Base-by-base conservation (phyloP, 129 eudicot species). In the Daucus carota region DNA sequence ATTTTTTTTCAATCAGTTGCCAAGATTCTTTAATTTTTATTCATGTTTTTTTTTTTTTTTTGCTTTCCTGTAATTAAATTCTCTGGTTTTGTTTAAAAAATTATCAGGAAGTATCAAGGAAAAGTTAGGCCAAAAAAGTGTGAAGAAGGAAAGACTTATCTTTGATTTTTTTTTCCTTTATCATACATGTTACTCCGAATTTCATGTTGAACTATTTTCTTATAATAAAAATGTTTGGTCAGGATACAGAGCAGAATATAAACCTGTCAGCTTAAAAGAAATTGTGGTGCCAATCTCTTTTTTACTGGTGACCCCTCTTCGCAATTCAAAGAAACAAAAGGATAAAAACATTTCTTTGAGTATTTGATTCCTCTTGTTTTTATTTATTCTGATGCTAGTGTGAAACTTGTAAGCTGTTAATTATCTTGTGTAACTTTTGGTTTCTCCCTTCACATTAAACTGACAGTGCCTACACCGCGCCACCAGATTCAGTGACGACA, bases 191-290 rank as follows among this genome's bases (percentile, higher is more conserved):
- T 68, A 24, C 8, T 6, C 73, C 59, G 8, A 7, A 22, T 46
- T 42, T 36, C 70, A 40, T 15, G 63, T 26, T 8, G 44, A 28
- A n/a, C n/a, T n/a, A n/a, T n/a, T n/a, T n/a, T n/a, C n/a, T n/a
- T n/a, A n/a, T n/a, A n/a, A n/a, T n/a, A n/a, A n/a, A n/a, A 16
- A 40, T 76, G 22, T 76, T 43, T 75, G 42, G 26, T 65, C 74
- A 88, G 92, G 82, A 52, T 80, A 83, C 69, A 40, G 93, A 86
- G 72, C 83, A 87, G 75, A 79, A 85, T 84, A 96, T 83, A 73
- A 89, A 83, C 76, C 86, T 91, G 85, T 88, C 96, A 88, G 96
- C 98, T 90, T 92, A 87, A 89, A 88, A 88, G 98, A 87, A 88
- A 87, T 88, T 90, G 92, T n/a, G n/a, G n/a, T n/a, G n/a, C n/a